These are phyloP conservation scores for Xanthoconium purpureum DNA, from an alignment of 768 basidiomycete genomes.

Conservation along the genomic window DNA sequence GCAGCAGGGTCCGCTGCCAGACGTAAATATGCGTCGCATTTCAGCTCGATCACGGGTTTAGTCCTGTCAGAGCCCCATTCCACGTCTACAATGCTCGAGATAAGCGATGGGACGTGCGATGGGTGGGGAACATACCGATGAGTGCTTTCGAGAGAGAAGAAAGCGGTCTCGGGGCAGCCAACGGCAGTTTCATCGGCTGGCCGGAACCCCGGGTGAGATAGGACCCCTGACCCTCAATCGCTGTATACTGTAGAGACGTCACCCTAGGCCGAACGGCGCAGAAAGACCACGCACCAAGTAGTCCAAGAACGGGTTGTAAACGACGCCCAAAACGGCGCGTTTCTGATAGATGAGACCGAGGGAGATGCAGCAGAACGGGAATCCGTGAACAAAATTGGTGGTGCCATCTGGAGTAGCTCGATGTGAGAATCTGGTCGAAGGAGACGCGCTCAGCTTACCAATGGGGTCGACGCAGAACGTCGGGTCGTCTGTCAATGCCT, in stretches of 20 bases:
- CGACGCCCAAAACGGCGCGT: conserved; percentile 82
- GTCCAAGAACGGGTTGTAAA: conserved; percentile 89
- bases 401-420: conserved; percentile 64
- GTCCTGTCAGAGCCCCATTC: conserved; percentile 88
- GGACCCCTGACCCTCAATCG: conserved; percentile 73
- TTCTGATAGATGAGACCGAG: conserved; percentile 88
- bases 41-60: conserved; percentile 50
- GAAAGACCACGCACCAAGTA: conserved; percentile 50
- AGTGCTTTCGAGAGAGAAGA: conserved; percentile 71
- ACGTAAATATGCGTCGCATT: conserved; percentile 65
- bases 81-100: conserved; percentile 44
- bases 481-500: conserved; percentile 76
- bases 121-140: conserved; percentile 43
- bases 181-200: conserved; percentile 57
- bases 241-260: conserved; percentile 57
- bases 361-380: conserved; percentile 87
- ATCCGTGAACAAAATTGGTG: conserved; percentile 84
- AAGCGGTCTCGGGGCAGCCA: conserved; percentile 59
- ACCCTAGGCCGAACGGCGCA: not conserved
- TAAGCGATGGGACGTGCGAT: not conserved
- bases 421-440: not conserved
- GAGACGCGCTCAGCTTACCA: conserved; percentile 41
- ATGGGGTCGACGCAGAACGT: conserved; percentile 98
- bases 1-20: conserved; percentile 65
- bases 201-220: conserved; percentile 53